phyloP scores from a whole-genome alignment of 208 protist species.

The Crithidia mellificae region DNA sequence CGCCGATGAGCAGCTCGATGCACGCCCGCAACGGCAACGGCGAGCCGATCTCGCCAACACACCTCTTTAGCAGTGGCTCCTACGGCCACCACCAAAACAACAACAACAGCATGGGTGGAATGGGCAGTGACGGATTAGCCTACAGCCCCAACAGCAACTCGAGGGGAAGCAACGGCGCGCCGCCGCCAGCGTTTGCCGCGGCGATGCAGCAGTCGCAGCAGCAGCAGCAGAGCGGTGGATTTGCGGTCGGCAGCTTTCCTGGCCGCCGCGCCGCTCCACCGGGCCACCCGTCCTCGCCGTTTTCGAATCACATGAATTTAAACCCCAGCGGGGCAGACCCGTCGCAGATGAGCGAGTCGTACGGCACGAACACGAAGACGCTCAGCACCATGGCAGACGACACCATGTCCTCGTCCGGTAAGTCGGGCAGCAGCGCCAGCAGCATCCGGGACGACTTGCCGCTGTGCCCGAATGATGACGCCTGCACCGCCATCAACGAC shows the following conservation, averaged over 20 bases:
- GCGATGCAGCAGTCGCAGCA: slow-evolving; percentile 23
- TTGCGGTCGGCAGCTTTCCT: slow-evolving; percentile 20
- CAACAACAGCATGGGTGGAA: no score
- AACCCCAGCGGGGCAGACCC: not conserved
- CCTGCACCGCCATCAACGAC: slow-evolving; percentile 79
- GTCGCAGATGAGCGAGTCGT: slow-evolving; percentile 4
- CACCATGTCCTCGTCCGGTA: slow-evolving; percentile 38
- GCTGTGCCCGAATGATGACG: slow-evolving; percentile 73
- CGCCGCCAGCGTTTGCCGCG: slow-evolving; percentile 12
- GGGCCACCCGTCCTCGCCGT: slow-evolving; percentile 7
- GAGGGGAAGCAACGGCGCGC: not conserved
- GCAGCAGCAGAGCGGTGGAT: slow-evolving; percentile 15
- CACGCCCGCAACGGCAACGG: not conserved
- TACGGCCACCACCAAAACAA: not conserved
- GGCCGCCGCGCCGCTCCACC: not conserved
- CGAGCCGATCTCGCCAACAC: slow-evolving; percentile 22
- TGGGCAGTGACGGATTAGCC: not conserved
- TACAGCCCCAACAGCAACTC: slow-evolving; percentile 16
- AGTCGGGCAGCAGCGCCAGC: slow-evolving; percentile 69
- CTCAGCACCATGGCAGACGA: slow-evolving; percentile 36
- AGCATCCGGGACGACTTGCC: slow-evolving; percentile 67
- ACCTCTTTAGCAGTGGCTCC: slow-evolving; percentile 10
- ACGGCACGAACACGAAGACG: slow-evolving; percentile 23
- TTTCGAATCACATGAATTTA: slow-evolving; percentile 3
- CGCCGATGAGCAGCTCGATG: not conserved